Base-by-base conservation (phyloP, 2,329 filamentous ascomycete genomes). In the Calonectria honghensis region DNA sequence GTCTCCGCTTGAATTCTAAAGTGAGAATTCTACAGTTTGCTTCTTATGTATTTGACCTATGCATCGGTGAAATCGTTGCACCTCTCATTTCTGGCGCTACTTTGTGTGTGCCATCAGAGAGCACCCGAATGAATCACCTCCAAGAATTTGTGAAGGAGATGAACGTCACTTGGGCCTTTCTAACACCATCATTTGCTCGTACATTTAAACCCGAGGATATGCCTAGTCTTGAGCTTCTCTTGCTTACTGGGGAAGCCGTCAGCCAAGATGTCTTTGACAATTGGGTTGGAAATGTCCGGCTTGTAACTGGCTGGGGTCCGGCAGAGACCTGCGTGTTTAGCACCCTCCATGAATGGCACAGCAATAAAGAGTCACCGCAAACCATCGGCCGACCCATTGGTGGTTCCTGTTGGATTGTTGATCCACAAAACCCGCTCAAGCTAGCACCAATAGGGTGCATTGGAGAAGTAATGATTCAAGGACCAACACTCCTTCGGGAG, bases 1-100 rank as follows among this genome's bases (percentile, higher is more conserved):
- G 48, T 11, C 32, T 68, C 1, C n/a, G 31, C 13, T 20, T 68
- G 35, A 45, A 50, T 29, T 66, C 50, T 41, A 68, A n/a, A 64
- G 54, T 59, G 4, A 71, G 72, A 24, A 61, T 59, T 6, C 35
- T 78, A 63, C 79, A 82, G 50, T 83, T 81, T 29, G 72, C 77
- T 20, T 76, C 82, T 2, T 85, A 86, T 75, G 84, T 83, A 7
- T 87, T 86, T 29, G 85, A 87, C 68, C 84, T 83, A 59, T 83
- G 83, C 31, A 75, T 86, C 0, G 79, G 80, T 31, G 85, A 86
- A 67, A 84, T 86, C 67, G 83, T 86, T 32, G 84, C 82, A 0
- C 84, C 85, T 10, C 81, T 87, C 7, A 79, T 84, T 41, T 74
- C 80, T 20, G 86, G 86, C 41, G 86, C 83, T 13, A 84, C 82